Evolutionary conservation across 169 alveolate genomes (phyloP), one percentile per base, ranked within the genome.

Genomic region (Theileria equi): DNA sequence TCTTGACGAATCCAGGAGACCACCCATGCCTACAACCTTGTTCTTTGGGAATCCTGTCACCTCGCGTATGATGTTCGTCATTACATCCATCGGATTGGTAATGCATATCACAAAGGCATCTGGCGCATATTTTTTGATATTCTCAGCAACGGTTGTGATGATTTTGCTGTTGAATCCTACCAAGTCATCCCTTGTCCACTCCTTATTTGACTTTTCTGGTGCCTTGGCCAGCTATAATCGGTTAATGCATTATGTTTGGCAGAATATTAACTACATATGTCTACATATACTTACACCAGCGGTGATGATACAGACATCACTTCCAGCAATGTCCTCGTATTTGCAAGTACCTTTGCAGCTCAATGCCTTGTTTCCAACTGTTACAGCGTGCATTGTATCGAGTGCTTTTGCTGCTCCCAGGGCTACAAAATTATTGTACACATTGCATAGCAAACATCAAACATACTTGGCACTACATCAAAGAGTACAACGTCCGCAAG

Each of bases 11-110:
- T 91, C 96, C 44, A 91, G 73, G 19, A 88, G 74, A 17, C 93
- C 92, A 8, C 94, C 91, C 92, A 85, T 85, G 6, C 96, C 96
- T 62, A 90, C 84, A 5, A 91, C 91, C 73, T 74, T 72, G 55
- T 90, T 84, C 76, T 80, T 57, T 2, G 95, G 94, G 53, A 91
- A 49, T 36, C 92, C 92, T 29, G 91, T 88, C 26, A 76, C 80
- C 65, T 91, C 84, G 23, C 47, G 63, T 48, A 87, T 74, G 47
- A 88, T 73, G 48, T 88, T 68, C 23, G 82, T 89, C 94, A 91
- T 83, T 36, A 88, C 90, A 60, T 91, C 95, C 57, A 91, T 66
- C 13, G 96, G 96, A 69, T 91, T 91, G 11, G 94, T 88, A 58
- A 91, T 89, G 76, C 90, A 82, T 2, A 91, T 82, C 16, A 91